These are phyloP conservation scores for Orbilia brochopaga DNA, from an alignment of 2,329 filamentous ascomycete species.

Conservation along the genomic window DNA sequence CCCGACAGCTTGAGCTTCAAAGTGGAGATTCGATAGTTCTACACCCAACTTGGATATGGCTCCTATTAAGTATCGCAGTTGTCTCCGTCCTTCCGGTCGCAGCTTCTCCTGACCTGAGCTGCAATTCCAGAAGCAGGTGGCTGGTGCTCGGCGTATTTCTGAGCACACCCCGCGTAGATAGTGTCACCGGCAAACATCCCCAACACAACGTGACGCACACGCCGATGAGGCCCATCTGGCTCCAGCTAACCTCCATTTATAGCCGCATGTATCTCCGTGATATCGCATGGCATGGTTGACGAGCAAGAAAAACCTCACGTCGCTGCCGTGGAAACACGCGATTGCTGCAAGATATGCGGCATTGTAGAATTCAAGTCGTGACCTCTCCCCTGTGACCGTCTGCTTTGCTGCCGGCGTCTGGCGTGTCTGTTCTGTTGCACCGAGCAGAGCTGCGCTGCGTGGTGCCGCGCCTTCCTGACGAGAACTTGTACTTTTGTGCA, in stretches of 20 bases:
- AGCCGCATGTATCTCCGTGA: neutral
- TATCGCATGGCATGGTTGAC: neutral
- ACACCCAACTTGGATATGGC: no score
- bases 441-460: neutral
- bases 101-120: neutral
- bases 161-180: neutral
- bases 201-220: no score
- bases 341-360: neutral
- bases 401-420: neutral
- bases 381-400: neutral
- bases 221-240: no score
- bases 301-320: no score
- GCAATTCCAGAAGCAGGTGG: neutral
- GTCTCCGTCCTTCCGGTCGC: no score
- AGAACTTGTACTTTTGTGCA: no score
- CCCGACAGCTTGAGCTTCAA: no score
- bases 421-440: neutral
- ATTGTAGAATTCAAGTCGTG: neutral
- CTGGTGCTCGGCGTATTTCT: neutral
- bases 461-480: slow-evolving; percentile 22
- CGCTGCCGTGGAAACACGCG: neutral
- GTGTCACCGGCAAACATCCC: no score
- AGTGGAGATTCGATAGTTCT: no score
- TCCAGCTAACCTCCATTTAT: neutral
- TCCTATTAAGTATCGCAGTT: no score